phyloP scores from a whole-genome alignment of 1,139 yeast species.

The Eremothecium coryli region DNA sequence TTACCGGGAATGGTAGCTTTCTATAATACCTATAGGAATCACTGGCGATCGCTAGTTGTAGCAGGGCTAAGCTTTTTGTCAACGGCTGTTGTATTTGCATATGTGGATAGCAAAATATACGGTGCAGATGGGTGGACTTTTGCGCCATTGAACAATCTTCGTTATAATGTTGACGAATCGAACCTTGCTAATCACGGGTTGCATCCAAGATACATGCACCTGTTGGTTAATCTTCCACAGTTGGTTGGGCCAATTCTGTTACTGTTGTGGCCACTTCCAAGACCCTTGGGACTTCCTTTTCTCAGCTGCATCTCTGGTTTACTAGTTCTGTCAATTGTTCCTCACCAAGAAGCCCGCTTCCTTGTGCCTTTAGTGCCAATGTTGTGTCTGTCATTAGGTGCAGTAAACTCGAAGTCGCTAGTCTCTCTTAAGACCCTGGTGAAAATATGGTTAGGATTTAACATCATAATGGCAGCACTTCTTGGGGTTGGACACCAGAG shows the following conservation, averaged over 20 bases:
- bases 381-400: constrained; percentile 60
- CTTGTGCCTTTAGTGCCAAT: constrained; percentile 70
- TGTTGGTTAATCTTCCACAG: constrained; percentile 67
- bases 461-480: constrained; percentile 46
- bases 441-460: constrained; percentile 56
- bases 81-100: constrained; percentile 36
- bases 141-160: constrained; percentile 67
- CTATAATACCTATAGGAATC: constrained; percentile 24
- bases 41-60: constrained; percentile 23
- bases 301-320: constrained; percentile 57
- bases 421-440: constrained; percentile 26
- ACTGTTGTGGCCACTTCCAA: constrained; percentile 26
- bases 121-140: constrained; percentile 35
- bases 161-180: constrained; percentile 51
- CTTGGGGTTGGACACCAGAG: constrained; percentile 88
- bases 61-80: constrained; percentile 31
- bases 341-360: constrained; percentile 90
- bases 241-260: constrained; percentile 68
- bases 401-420: constrained; percentile 40
- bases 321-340: constrained; percentile 52
- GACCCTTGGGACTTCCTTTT: constrained; percentile 36
- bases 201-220: constrained; percentile 70
- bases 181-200: constrained; percentile 75
- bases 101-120: constrained; percentile 44
- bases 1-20: constrained; percentile 47